Conservation (phyloP, 2,329 filamentous ascomycete genomes). For the Clarireedia paspali region DNA sequence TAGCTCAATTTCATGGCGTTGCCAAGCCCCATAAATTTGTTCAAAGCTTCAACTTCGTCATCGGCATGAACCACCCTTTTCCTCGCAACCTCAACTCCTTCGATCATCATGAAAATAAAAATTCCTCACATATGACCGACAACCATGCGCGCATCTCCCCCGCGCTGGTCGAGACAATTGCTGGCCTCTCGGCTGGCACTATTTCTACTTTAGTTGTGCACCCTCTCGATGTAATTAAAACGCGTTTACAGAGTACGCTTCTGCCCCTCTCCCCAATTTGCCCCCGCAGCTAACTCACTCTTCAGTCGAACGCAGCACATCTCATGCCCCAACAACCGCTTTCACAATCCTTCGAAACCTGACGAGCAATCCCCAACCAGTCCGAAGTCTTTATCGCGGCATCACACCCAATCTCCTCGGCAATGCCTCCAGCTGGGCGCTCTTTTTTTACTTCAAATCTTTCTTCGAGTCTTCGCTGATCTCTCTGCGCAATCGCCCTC, state of each 20-base stretch:
- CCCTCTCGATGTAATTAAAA: constrained; percentile 94
- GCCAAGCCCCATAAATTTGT: constrained; percentile 13
- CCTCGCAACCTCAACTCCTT: constrained; percentile 9
- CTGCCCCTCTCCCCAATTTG: constrained; percentile 30
- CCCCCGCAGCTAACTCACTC: constrained; percentile 6
- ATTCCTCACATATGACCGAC: constrained; percentile 26
- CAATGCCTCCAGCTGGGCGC: constrained; percentile 82
- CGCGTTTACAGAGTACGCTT: constrained; percentile 72
- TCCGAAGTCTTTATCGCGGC: constrained; percentile 77
- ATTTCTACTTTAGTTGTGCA: constrained; percentile 82
- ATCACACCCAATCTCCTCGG: constrained; percentile 85
- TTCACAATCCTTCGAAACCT: constrained; percentile 42
- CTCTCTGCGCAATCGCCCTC: constrained; percentile 17
- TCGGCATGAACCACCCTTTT: constrained; percentile 2
- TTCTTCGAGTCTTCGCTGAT: constrained; percentile 39
- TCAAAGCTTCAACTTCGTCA: constrained; percentile 20
- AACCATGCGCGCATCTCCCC: constrained; percentile 55
- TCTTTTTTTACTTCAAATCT: constrained; percentile 79
- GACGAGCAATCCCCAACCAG: constrained; percentile 42
- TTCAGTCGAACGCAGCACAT: constrained; percentile 43
- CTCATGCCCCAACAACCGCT: constrained; percentile 38
- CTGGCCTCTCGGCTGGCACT: constrained; percentile 82
- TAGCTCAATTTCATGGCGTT: constrained; percentile 8
- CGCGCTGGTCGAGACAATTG: constrained; percentile 77
- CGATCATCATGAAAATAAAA: constrained; percentile 14